A percentile compares a stretch with the other conserved stretches of the same genome.
Evolutionary conservation across 192 early-diverging fungal species (phyloP).

Genomic region (Podochytrium sp.): DNA sequence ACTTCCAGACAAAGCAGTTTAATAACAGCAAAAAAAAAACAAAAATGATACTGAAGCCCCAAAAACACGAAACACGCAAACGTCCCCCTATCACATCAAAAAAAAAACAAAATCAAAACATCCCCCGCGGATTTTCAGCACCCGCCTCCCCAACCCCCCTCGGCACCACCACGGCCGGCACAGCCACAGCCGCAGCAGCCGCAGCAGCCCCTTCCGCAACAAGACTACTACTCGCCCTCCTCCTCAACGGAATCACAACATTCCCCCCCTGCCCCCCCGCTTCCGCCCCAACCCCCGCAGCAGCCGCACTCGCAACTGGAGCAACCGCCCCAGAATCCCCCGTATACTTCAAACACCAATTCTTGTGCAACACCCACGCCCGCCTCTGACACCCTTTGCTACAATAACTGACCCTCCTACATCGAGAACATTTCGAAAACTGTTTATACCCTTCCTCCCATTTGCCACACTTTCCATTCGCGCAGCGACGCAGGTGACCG

Average conservation of each 20-base stretch:
- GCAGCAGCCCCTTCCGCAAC: neutral
- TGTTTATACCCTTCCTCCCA: conserved; percentile 36
- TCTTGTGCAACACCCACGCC: conserved; percentile 37
- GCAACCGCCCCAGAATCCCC: no score
- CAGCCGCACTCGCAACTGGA: neutral
- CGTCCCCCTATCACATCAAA: no score
- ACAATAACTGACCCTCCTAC: conserved; percentile 35
- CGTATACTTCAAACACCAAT: conserved; percentile 39
- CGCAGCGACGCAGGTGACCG: conserved; percentile 31
- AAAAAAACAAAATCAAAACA: conserved; percentile 3
- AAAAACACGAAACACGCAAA: neutral
- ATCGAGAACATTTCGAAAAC: conserved; percentile 32
- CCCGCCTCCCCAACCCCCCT: neutral
- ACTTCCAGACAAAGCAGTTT: neutral
- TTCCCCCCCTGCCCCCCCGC: neutral
- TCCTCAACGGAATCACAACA: no score
- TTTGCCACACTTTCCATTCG: conserved; percentile 10
- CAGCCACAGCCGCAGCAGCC: neutral
- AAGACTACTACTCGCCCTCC: no score
- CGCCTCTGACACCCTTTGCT: conserved; percentile 33
- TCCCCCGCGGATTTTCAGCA: neutral
- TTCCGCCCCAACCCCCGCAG: neutral
- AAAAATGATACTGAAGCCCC: neutral
- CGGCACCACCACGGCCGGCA: neutral
- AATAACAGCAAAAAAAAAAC: neutral